phyloP scores from a whole-genome alignment of 148 eudicot genomes.

The Gaultheria prostrata region DNA sequence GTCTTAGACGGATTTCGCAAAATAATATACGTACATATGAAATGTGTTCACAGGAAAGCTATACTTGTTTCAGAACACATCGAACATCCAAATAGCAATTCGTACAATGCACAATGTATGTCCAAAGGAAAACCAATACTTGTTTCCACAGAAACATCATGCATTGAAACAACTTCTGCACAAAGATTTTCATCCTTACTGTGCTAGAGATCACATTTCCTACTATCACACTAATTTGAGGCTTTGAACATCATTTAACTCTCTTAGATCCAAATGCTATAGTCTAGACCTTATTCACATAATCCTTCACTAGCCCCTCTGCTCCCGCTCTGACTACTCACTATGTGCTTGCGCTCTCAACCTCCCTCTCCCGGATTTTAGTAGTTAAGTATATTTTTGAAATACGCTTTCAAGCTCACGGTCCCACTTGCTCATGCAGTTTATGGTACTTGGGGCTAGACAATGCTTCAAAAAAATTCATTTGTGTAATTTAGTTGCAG shows the following conservation, averaged over 20 bases:
- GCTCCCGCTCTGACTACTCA: too few relatives aligned
- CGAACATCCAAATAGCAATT: background rate
- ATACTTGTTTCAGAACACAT: constrained; percentile 1
- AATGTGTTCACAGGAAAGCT: background rate
- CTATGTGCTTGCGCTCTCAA: too few relatives aligned
- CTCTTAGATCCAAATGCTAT: background rate
- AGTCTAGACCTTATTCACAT: too few relatives aligned
- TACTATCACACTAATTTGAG: background rate
- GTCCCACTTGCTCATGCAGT: too few relatives aligned
- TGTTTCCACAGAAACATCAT: background rate
- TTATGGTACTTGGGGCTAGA: too few relatives aligned
- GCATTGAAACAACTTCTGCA: background rate
- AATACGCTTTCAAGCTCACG: too few relatives aligned
- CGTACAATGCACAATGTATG: background rate
- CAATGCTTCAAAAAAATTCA: too few relatives aligned
- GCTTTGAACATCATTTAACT: background rate
- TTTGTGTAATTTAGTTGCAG: background rate
- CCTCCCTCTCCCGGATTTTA: too few relatives aligned
- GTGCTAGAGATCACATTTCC: background rate
- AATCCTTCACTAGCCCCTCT: too few relatives aligned
- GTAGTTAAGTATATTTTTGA: too few relatives aligned
- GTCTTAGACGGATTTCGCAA: too few relatives aligned
- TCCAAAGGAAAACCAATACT: background rate
- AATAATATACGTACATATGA: background rate
- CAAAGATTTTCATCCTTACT: background rate